A percentile compares a stretch with the other conserved stretches of the same genome.
These are phyloP conservation scores for Chrysopogon serrulatus DNA, from an alignment of 176 grass and related monocot genomes.

Conservation along the genomic window DNA sequence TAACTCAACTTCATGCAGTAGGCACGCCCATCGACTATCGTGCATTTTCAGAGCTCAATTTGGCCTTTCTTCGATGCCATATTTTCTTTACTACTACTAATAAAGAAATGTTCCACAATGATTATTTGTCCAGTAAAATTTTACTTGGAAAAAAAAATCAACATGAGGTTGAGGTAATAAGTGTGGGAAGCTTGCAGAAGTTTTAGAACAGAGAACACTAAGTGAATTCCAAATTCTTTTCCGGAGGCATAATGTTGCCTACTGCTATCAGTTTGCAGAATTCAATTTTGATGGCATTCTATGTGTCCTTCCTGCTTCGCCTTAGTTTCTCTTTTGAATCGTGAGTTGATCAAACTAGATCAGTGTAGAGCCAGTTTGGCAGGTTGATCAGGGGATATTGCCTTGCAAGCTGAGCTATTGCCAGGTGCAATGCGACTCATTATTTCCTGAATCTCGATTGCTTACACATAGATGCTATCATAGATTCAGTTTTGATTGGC, in stretches of 20 bases:
- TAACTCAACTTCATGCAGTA: neutral
- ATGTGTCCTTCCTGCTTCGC: neutral
- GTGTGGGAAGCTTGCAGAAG: neutral
- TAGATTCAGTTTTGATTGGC: neutral
- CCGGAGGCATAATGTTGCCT: neutral
- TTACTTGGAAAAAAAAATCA: neutral
- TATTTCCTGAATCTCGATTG: neutral
- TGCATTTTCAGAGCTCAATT: neutral
- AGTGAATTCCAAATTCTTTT: no score
- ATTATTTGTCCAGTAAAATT: neutral
- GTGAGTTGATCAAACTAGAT: neutral
- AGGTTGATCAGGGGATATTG: neutral
- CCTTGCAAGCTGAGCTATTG: neutral
- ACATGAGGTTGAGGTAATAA: neutral
- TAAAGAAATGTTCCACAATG: neutral
- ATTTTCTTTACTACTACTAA: neutral
- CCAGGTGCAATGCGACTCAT: neutral
- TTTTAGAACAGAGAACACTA: neutral
- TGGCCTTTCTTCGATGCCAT: neutral
- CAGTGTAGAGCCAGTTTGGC: neutral
- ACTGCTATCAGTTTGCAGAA: neutral
- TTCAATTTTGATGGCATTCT: neutral
- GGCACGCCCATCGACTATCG: no score
- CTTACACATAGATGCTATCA: neutral
- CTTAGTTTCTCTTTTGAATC: neutral